Conservation (phyloP, 495 filamentous ascomycete genomes). For the Lasiosphaeris hirsuta region DNA sequence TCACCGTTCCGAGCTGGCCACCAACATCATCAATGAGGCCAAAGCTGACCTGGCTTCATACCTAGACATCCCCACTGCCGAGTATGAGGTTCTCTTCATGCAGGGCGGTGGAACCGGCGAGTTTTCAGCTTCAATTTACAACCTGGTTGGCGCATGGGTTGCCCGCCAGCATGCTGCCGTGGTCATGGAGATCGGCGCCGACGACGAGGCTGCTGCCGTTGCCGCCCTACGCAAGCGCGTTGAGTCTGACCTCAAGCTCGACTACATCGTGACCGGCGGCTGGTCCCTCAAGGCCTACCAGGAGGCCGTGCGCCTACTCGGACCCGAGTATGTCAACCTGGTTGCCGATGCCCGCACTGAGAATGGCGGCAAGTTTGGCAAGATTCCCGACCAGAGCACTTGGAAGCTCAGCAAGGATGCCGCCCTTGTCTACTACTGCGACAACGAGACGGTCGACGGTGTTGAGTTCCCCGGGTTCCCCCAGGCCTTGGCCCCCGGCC, state of each 20-base stretch:
- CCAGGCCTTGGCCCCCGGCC: slow-evolving; percentile 51
- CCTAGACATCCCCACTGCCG: slow-evolving; percentile 64
- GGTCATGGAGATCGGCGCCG: slow-evolving; percentile 32
- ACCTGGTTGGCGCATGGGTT: slow-evolving; percentile 79
- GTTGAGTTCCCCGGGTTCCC: slow-evolving; percentile 89
- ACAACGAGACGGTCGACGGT: slow-evolving; percentile 93
- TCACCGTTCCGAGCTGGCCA: slow-evolving; percentile 78
- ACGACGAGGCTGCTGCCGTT: slow-evolving; percentile 47
- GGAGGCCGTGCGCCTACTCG: slow-evolving; percentile 74
- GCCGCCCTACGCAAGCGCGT: slow-evolving; percentile 59
- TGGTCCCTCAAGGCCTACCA: slow-evolving; percentile 92
- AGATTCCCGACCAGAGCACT: slow-evolving; percentile 67
- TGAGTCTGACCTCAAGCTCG: slow-evolving; percentile 65
- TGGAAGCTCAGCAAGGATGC: slow-evolving; percentile 74
- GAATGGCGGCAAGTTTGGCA: slow-evolving; percentile 84
- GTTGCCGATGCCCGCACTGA: slow-evolving; percentile 64
- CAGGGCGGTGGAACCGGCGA: slow-evolving; percentile 80
- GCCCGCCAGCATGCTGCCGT: slow-evolving; percentile 52
- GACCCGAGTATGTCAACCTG: slow-evolving; percentile 74
- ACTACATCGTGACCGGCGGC: slow-evolving; percentile 89
- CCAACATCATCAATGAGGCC: slow-evolving; percentile 61
- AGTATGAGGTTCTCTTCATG: slow-evolving; percentile 78
- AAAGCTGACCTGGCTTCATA: slow-evolving; percentile 64
- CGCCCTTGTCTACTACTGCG: slow-evolving; percentile 87
- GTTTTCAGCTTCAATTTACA: slow-evolving; percentile 78